A percentile compares a stretch with the other conserved stretches of the same genome.
These are phyloP conservation scores for Cordyceps fumosorosea DNA, from an alignment of 2,329 filamentous ascomycete genomes.

Conservation along the genomic window DNA sequence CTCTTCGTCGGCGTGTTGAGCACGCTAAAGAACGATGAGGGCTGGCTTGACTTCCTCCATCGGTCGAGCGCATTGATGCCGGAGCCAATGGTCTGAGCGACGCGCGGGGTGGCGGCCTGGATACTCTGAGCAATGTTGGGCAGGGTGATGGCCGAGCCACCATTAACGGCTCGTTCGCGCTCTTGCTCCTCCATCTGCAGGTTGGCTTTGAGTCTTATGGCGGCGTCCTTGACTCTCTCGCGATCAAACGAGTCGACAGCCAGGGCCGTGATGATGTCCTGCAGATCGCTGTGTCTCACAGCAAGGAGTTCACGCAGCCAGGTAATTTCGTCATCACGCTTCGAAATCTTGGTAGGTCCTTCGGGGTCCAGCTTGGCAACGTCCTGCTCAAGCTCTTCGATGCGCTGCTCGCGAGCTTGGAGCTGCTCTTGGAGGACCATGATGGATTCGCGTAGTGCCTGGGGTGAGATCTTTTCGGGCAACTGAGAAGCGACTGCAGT, in stretches of 20 bases:
- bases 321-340: conserved; percentile 86
- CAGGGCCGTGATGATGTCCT: conserved; percentile 80
- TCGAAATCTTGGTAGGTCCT: conserved; percentile 73
- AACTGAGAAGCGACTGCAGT: conserved; percentile 39
- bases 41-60: conserved; percentile 69
- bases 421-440: conserved; percentile 94
- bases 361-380: conserved; percentile 66
- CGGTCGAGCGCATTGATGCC: conserved; percentile 91
- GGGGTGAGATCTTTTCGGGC: conserved; percentile 85
- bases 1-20: conserved; percentile 34
- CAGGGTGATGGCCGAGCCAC: conserved; percentile 58
- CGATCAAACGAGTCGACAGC: conserved; percentile 70
- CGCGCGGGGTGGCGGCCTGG: conserved; percentile 71
- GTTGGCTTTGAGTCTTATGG: conserved; percentile 88
- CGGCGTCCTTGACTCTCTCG: conserved; percentile 76
- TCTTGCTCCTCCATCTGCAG: conserved; percentile 98
- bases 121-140: conserved; percentile 74
- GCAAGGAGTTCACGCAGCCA: conserved; percentile 93
- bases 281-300: conserved; percentile 83
- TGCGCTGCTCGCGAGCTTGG: conserved; percentile 83
- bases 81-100: conserved; percentile 73
- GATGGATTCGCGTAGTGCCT: conserved; percentile 92
- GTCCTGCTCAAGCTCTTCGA: conserved; percentile 77
- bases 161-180: conserved; percentile 74
- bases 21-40: conserved; percentile 40